Base-by-base conservation (phyloP, 2,329 filamentous ascomycete genomes). In the Pseudofabraea citricarpa region DNA sequence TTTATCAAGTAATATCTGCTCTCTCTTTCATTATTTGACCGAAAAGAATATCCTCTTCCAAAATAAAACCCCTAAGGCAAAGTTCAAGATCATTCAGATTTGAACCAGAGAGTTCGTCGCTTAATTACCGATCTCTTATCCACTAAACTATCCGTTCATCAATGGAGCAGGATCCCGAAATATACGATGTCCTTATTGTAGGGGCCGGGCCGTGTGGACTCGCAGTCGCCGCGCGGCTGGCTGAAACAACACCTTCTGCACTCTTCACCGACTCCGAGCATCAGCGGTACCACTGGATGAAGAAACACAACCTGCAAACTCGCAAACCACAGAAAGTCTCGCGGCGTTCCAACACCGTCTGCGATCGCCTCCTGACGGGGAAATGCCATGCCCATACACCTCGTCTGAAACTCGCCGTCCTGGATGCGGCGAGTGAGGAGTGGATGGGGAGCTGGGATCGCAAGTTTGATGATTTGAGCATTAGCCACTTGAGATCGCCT, bases 221-320 rank as follows among this genome's bases (percentile, higher is more conserved):
- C 3, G 85, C 84, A 5, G 77, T 85, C 5, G 85, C 87, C 7
- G 80, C 85, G 1, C 76, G 87, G 4, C 73, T 91, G 1, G 74
- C 77, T 32, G 87, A 91, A 63, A 72, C 75, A 43, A 85, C 84
- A 0, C 87, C 87, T 0, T 87, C 83, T 0, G 85, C 87, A 2
- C 78, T 90, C 41, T 91, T 91, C 64, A 90, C 87, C 0, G 86
- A 91, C 57, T 85, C 87, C 52, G 87, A 91, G 57, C 86, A 91
- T 56, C 79, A 83, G 32, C 74, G 87, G 2, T 91, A 87, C 59
- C 80, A 87, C 61, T 90, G 85, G 83, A 21, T 72, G 72, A 21
- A 75, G 77, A 22, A 77, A 81, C 62, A 71, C 72, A 6, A 68
- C 83, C 48, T 82, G 79, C 45, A 69, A 64, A 47, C 73, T 61